Conservation (phyloP, 352 stramenopile genomes). For the Pythium monospermum region DNA sequence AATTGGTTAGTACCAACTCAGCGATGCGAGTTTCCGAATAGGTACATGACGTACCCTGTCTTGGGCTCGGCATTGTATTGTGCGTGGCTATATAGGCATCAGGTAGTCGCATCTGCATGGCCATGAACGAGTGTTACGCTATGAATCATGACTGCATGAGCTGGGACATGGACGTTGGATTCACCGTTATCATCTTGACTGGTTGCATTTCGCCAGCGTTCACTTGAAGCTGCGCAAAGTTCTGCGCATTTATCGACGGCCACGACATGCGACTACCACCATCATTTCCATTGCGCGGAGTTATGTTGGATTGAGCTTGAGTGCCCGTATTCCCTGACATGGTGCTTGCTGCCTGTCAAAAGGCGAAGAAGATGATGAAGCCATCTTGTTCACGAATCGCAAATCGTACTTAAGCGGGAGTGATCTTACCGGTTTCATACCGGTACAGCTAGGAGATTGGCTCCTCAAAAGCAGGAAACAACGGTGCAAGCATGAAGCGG, state of each 20-base stretch:
- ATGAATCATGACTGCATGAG: background rate
- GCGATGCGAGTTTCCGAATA: too few relatives aligned
- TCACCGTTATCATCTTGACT: constrained; percentile 8
- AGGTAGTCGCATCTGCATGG: constrained; percentile 45
- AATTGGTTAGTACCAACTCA: too few relatives aligned
- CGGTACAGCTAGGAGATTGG: too few relatives aligned
- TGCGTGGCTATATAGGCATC: constrained; percentile 59
- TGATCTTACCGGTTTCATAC: background rate
- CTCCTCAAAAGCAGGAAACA: background rate
- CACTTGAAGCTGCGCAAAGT: constrained; percentile 5
- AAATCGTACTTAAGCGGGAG: too few relatives aligned
- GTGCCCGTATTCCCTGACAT: too few relatives aligned
- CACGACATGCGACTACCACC: constrained; percentile 12
- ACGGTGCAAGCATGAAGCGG: constrained; percentile 44
- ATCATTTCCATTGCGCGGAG: too few relatives aligned
- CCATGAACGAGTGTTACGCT: constrained; percentile 1
- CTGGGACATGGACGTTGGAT: background rate
- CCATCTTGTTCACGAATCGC: background rate
- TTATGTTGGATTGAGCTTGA: background rate
- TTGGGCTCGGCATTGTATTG: constrained; percentile 51
- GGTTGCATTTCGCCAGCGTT: background rate
- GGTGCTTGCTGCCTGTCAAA: background rate
- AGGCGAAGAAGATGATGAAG: background rate
- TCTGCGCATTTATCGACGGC: constrained; percentile 9
- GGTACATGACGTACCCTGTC: constrained; percentile 37